phyloP scores from a whole-genome alignment of 768 basidiomycete genomes.

The Phlegmacium glaucopus region DNA sequence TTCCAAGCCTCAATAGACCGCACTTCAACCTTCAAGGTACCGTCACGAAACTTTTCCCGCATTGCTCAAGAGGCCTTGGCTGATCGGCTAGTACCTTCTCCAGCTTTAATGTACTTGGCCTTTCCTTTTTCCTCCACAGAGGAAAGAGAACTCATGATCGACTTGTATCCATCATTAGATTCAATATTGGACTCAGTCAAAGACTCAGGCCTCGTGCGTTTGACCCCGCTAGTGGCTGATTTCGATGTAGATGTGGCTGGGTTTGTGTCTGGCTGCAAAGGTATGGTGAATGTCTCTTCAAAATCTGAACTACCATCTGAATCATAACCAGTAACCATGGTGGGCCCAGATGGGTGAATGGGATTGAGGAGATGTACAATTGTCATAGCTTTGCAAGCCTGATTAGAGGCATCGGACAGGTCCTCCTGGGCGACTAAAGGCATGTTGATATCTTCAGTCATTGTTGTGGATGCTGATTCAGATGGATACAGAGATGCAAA shows the following conservation, averaged over 20 bases:
- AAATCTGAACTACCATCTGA: background rate
- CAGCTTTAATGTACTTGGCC: constrained; percentile 3
- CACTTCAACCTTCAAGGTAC: background rate
- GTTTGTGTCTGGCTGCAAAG: background rate
- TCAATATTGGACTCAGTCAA: background rate
- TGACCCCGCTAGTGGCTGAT: background rate
- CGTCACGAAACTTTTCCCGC: background rate
- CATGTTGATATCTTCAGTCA: background rate
- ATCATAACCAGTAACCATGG: background rate
- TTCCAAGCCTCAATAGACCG: constrained; percentile 1
- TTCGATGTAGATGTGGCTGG: background rate
- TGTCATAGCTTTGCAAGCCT: background rate
- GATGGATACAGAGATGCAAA: background rate
- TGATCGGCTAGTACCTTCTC: constrained; percentile 11
- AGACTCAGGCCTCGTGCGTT: background rate
- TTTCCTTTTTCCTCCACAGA: background rate
- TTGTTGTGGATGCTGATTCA: background rate
- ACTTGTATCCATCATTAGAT: background rate
- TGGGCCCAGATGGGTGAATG: background rate
- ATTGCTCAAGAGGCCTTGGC: constrained; percentile 3
- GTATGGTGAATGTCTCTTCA: too few relatives aligned
- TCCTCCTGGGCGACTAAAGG: too few relatives aligned
- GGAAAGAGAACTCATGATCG: background rate
- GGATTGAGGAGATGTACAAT: background rate
- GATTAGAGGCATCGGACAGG: background rate